Evolutionary conservation across 345 rosid species (phyloP).

Genomic region (Cardamine resedifolia): DNA sequence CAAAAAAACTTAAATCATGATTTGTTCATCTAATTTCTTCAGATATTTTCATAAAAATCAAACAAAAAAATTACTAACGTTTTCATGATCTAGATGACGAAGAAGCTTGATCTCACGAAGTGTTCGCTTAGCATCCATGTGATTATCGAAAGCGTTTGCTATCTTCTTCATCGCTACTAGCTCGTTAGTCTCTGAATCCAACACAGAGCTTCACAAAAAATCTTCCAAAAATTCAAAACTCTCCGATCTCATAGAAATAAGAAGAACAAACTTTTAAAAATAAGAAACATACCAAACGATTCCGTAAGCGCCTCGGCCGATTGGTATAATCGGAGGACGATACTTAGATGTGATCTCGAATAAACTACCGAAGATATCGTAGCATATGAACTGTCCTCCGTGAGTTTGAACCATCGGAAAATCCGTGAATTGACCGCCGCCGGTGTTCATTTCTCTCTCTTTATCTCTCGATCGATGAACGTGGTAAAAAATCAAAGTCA

Average conservation of each 20-base stretch:
- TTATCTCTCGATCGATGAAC: not conserved
- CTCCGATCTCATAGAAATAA: not conserved
- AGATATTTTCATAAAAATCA: not conserved
- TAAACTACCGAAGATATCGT: constrained; percentile 75
- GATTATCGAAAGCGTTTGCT: constrained; percentile 88
- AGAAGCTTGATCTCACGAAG: constrained; percentile 97
- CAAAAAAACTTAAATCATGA: not conserved
- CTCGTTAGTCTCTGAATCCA: constrained; percentile 92
- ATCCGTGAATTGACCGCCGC: constrained; percentile 52
- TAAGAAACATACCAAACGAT: constrained; percentile 71
- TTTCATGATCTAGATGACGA: constrained; percentile 96
- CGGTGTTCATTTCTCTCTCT: constrained; percentile 33
- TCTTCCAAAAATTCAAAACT: not conserved
- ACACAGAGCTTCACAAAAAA: constrained; percentile 63
- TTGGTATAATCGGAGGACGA: constrained; percentile 86
- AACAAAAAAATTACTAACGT: constrained; percentile 45
- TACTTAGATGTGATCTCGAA: constrained; percentile 88
- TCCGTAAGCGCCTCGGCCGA: constrained; percentile 98
- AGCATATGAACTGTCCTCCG: constrained; percentile 69
- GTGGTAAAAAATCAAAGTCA: not conserved
- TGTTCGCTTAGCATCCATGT: constrained; percentile 97
- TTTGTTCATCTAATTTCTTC: not conserved
- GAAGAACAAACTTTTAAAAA: not conserved
- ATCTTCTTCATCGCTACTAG: constrained; percentile 97
- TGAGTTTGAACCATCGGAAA: constrained; percentile 71